phyloP scores from a whole-genome alignment of 169 alveolate species.

The Cryptosporidium meleagridis region DNA sequence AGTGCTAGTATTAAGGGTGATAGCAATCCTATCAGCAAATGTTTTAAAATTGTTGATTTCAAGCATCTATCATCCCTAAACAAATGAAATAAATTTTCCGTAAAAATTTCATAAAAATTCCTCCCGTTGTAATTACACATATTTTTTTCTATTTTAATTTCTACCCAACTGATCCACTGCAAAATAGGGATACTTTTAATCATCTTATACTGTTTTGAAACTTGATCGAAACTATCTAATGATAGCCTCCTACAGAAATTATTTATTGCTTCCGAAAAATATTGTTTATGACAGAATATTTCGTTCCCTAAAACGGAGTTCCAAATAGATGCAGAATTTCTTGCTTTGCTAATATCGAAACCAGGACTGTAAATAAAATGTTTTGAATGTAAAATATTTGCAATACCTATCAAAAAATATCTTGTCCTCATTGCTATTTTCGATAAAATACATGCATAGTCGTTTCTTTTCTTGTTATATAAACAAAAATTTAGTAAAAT shows the following conservation, averaged over 20 bases:
- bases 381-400: neutral
- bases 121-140: neutral
- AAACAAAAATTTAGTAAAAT: neutral
- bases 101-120: neutral
- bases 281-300: constrained; percentile 1
- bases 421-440: neutral
- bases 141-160: neutral
- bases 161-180: constrained; percentile 50
- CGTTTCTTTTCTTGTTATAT: neutral
- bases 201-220: constrained; percentile 21
- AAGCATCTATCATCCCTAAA: constrained; percentile 21
- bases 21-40: constrained; percentile 25
- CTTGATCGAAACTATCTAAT: constrained; percentile 13
- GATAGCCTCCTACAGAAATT: neutral
- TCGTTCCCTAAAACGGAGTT: constrained; percentile 54
- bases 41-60: constrained; percentile 29
- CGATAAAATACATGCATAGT: neutral
- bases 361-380: neutral
- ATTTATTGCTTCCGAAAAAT: neutral
- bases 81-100: constrained; percentile 5
- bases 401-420: neutral
- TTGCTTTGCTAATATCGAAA: constrained; percentile 18
- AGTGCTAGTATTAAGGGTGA: constrained; percentile 27
- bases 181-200: constrained; percentile 38
- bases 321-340: constrained; percentile 58